Base-by-base conservation (phyloP, 2,329 filamentous ascomycete genomes). In the Fonsecaea erecta region DNA sequence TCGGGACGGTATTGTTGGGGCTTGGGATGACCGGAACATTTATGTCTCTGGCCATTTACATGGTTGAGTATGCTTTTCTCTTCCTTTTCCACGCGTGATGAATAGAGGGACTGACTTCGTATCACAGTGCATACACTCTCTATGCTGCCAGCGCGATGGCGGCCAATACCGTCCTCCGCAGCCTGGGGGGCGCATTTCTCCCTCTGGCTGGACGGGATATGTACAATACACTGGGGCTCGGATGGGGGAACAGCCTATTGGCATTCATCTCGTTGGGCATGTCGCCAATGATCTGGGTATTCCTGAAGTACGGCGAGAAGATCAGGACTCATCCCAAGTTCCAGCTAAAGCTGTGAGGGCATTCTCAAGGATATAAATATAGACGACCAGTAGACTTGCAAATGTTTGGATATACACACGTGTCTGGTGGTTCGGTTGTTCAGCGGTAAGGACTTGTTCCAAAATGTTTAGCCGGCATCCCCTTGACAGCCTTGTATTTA, bases 191-290 rank as follows among this genome's bases (percentile, higher is more conserved):
- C 0, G 86, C 86, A 5, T 77, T 86, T 0, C 82, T 90, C 0
- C 88, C 88, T 0, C 77, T 90, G 1, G 87, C 86, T 11, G 88
- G 87, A 0, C 76, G 82, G 0, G 77, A 80, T 72, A 73, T 85
- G 81, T 84, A 83, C 65, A 62, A 72, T 0, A 71, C 73, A 0
- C 73, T 84, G 1, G 81, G 81, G 0, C 76, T 82, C 30, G 82
- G 81, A 2, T 83, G 82, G 82, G 82, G 82, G 0, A 84, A 82
- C 61, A 79, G 79, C 74, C 73, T 87, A 75, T 68, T 90, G 74
- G 83, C 84, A 70, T 83, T 87, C 60, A 75, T 87, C 26, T 82
- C 81, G 0, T 70, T 88, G 4, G 82, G 73, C 0, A 71, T 88
- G 46, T 84, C 72, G n/a, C 77, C 77, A 0, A 69, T 79, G 11